Evolutionary conservation across 495 filamentous ascomycete species (phyloP).

Genomic region (Trichoderma virens): DNA sequence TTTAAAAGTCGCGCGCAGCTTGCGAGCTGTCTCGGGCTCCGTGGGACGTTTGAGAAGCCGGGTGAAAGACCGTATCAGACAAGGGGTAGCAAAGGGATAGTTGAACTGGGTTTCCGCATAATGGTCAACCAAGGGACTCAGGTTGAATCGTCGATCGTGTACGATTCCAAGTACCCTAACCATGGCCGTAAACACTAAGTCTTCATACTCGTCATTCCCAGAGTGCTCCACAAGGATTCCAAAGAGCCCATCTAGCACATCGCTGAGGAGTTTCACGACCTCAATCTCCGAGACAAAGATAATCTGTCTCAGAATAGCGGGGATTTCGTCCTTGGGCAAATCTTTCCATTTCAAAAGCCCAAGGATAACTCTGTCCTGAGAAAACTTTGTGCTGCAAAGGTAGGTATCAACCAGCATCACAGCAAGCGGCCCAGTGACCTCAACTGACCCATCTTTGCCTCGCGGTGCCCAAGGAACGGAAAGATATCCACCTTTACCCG

Average conservation of each 20-base stretch:
- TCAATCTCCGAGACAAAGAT: conserved; percentile 96
- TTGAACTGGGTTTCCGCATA: conserved; percentile 88
- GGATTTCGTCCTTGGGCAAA: conserved; percentile 56
- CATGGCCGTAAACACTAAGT: conserved; percentile 83
- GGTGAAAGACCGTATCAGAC: conserved; percentile 78
- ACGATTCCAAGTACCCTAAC: conserved; percentile 88
- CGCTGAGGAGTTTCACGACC: conserved; percentile 83
- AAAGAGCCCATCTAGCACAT: conserved; percentile 90
- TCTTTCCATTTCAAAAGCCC: conserved; percentile 82
- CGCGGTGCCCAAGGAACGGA: conserved; percentile 68
- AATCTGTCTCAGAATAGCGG: conserved; percentile 68
- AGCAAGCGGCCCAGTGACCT: conserved; percentile 68
- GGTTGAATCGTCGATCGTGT: conserved; percentile 87
- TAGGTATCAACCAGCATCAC: conserved; percentile 75
- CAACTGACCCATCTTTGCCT: conserved; percentile 57
- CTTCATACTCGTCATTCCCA: conserved; percentile 84
- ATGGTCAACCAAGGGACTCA: conserved; percentile 80
- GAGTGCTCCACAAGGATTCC: conserved; percentile 81
- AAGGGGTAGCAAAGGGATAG: conserved; percentile 90
- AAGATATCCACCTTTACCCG: conserved; percentile 73
- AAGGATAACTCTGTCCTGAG: conserved; percentile 83
- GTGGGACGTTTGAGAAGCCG: conserved; percentile 70
- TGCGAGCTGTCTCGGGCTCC: conserved; percentile 71
- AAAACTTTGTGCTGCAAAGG: conserved; percentile 91
- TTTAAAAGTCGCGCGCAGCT: conserved; percentile 87